phyloP scores from a whole-genome alignment of 2,329 filamentous ascomycete genomes.

The Leptodontidium sp. region DNA sequence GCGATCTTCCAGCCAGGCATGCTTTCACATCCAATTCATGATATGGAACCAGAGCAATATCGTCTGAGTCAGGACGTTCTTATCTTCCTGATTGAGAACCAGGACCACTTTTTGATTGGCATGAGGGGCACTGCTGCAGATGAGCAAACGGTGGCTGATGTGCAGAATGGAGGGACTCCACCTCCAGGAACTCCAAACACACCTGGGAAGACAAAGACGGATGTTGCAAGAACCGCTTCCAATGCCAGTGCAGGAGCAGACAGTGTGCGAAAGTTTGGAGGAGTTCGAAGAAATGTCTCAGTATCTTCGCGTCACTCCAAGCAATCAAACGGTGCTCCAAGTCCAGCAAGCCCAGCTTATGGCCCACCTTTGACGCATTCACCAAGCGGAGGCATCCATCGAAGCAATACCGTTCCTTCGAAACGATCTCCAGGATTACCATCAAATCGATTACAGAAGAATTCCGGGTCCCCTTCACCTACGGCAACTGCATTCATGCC shows the following conservation, averaged over 20 bases:
- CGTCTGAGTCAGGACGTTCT: conserved; percentile 94
- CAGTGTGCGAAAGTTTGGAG: conserved; percentile 82
- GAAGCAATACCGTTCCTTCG: conserved; percentile 93
- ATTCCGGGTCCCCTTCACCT: conserved; percentile 58
- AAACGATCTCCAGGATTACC: conserved; percentile 82
- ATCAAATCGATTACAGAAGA: conserved; percentile 70
- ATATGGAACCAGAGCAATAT: conserved; percentile 96
- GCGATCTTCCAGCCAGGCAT: conserved; percentile 98
- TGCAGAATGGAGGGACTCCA: conserved; percentile 73
- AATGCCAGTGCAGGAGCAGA: conserved; percentile 90
- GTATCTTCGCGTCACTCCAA: conserved; percentile 89
- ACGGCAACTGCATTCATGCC: conserved; percentile 48
- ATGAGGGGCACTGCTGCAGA: conserved; percentile 99
- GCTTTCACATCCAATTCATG: conserved; percentile 90
- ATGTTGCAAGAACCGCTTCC: conserved; percentile 79
- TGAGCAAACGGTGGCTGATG: conserved; percentile 70
- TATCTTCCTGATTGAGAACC: conserved; percentile 97
- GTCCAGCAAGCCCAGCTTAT: conserved; percentile 69
- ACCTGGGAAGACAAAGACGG: conserved; percentile 61
- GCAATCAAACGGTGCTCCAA: conserved; percentile 74
- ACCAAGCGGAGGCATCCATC: conserved; percentile 65
- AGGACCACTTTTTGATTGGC: conserved; percentile 96
- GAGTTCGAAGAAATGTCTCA: conserved; percentile 86
- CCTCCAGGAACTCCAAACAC: conserved; percentile 58
- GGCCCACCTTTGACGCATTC: conserved; percentile 63